phyloP scores from a whole-genome alignment of 2,329 filamentous ascomycete genomes.

The Pseudogymnoascus sp. region DNA sequence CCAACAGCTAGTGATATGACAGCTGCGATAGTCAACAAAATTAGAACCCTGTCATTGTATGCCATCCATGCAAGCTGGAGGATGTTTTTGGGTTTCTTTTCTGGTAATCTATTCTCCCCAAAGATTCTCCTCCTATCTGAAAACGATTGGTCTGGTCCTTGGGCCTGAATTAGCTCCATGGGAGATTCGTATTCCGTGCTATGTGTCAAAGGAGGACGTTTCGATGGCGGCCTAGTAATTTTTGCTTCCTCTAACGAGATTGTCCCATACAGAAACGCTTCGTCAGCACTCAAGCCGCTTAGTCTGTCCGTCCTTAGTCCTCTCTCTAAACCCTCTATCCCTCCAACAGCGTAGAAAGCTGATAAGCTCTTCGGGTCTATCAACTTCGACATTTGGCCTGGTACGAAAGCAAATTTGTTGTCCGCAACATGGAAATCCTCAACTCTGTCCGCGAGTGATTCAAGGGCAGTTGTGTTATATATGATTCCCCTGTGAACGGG shows the following conservation, averaged over 20 bases:
- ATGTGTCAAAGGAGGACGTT: slow-evolving; percentile 22
- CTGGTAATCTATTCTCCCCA: slow-evolving; percentile 52
- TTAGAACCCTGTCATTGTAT: slow-evolving; percentile 67
- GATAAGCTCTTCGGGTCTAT: slow-evolving; percentile 66
- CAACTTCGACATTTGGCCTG: slow-evolving; percentile 63
- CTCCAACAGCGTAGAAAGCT: slow-evolving; percentile 65
- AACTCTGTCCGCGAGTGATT: not conserved
- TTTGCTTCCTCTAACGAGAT: slow-evolving; percentile 54
- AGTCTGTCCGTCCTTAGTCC: slow-evolving; percentile 58
- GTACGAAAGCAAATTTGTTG: slow-evolving; percentile 63
- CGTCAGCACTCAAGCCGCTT: slow-evolving; percentile 62
- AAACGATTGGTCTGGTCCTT: slow-evolving; percentile 58
- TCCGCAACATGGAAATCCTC: slow-evolving; percentile 55
- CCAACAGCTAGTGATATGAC: slow-evolving; percentile 61
- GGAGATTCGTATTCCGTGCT: slow-evolving; percentile 59
- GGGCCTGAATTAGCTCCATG: slow-evolving; percentile 50
- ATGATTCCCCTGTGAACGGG: not conserved
- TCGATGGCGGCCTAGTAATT: not conserved
- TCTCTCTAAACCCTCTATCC: slow-evolving; percentile 61
- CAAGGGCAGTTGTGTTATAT: not conserved
- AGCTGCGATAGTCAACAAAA: slow-evolving; percentile 60
- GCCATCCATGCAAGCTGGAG: slow-evolving; percentile 57
- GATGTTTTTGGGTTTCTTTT: slow-evolving; percentile 54
- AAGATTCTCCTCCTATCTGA: slow-evolving; percentile 52
- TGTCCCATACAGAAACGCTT: slow-evolving; percentile 49